A percentile compares a stretch with the other conserved stretches of the same genome.
Conservation (phyloP, 169 alveolate species). For the Theileria orientalis region DNA sequence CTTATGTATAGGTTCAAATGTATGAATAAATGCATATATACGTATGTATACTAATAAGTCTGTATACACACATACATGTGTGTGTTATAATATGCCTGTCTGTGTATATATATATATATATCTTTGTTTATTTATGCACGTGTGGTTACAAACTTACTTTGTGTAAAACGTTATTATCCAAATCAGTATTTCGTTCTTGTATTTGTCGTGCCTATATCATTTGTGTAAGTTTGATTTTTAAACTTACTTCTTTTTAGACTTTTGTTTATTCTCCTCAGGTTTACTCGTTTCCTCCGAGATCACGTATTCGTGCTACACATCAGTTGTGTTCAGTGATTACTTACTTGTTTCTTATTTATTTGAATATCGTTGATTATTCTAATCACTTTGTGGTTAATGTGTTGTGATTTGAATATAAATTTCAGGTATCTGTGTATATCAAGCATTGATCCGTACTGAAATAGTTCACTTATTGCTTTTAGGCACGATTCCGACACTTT, state of each 20-base stretch:
- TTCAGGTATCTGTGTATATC: slow-evolving; percentile 37
- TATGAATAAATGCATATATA: too few relatives aligned
- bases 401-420: slow-evolving; percentile 15
- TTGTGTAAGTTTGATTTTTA: not conserved
- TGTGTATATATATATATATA: not conserved
- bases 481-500: slow-evolving; percentile 31
- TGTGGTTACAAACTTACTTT: too few relatives aligned
- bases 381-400: slow-evolving; percentile 18
- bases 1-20: too few relatives aligned
- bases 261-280: not conserved
- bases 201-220: slow-evolving; percentile 19
- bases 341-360: slow-evolving; percentile 37
- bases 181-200: slow-evolving; percentile 32
- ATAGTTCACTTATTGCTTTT: slow-evolving; percentile 19
- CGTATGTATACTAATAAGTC: too few relatives aligned
- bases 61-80: too few relatives aligned
- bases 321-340: not conserved
- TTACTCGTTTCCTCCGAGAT: slow-evolving; percentile 5
- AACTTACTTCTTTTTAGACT: not conserved
- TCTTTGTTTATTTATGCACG: too few relatives aligned
- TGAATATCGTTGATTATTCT: slow-evolving; percentile 33
- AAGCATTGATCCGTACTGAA: slow-evolving; percentile 24
- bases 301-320: slow-evolving; percentile 12
- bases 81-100: too few relatives aligned
- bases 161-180: slow-evolving; percentile 29